These are phyloP conservation scores for Phytophthora constricta DNA, from an alignment of 352 stramenopile genomes.

Conservation along the genomic window DNA sequence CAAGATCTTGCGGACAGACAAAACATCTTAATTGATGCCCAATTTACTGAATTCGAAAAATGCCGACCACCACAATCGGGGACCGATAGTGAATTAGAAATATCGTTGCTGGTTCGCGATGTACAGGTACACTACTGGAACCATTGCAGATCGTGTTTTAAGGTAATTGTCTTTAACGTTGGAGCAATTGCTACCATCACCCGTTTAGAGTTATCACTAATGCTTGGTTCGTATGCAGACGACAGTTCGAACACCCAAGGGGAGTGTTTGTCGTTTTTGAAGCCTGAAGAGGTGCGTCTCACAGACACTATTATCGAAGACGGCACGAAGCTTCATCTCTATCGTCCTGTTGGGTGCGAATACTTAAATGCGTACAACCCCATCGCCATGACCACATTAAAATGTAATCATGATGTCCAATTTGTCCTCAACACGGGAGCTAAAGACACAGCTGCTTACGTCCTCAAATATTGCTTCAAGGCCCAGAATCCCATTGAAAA, in stretches of 20 bases:
- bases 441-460: slow-evolving; percentile 23
- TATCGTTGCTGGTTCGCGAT: slow-evolving; percentile 6
- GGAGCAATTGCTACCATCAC: too few relatives aligned
- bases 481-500: slow-evolving; percentile 28
- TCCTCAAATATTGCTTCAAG: slow-evolving; percentile 33
- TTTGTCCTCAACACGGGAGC: slow-evolving; percentile 12
- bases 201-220: too few relatives aligned
- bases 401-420: slow-evolving; percentile 29
- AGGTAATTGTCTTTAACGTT: not conserved
- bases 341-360: slow-evolving; percentile 10
- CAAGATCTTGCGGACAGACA: not conserved
- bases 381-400: slow-evolving; percentile 8
- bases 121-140: slow-evolving; percentile 3
- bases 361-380: slow-evolving; percentile 34
- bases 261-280: slow-evolving; percentile 14
- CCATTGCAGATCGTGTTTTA: not conserved
- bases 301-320: not conserved
- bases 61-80: slow-evolving; percentile 1
- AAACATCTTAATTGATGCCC: not conserved
- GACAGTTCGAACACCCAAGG: slow-evolving; percentile 6
- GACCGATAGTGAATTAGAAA: not conserved
- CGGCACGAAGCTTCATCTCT: not conserved
- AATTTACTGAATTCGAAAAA: slow-evolving; percentile 5
- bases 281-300: not conserved
- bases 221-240: not conserved